Base-by-base conservation (phyloP, 345 rosid genomes). In the Abelmoschus esculentus region DNA sequence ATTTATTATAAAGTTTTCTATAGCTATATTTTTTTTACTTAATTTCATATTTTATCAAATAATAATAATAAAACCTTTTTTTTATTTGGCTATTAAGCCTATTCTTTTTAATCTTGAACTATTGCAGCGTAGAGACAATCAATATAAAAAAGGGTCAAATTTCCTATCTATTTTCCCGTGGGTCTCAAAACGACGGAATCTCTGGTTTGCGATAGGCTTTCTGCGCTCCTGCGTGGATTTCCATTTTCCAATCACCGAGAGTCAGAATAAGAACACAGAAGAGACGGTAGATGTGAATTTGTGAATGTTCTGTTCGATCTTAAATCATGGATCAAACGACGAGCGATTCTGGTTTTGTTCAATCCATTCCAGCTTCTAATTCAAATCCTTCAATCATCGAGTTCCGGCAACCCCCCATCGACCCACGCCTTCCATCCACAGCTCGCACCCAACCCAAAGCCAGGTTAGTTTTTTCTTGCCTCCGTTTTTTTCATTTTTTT, bases 401-500 rank as follows among this genome's bases (percentile, higher is more conserved):
- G 46, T 80, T 78, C 50, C 73, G 69, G 58, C 85, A 76, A 13
- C 77, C 74, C 3, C 61, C 69, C 38, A 73, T 71, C 26, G 79
- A 69, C 63, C 65, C 74, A 47, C 72, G 50, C 44, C 44, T 67
- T 68, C 19, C 75, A 12, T 2, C 76, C 44, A 29, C 34, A 32
- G 22, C 67, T 69, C 73, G 58, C 71, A 13, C 76, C 31, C 71
- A 66, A 53, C 74, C 78, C 15, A 67, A 47, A 50, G 38, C 74
- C 62, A 72, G 79, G 86, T 80, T 67, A 47, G 40, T 42, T 29
- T 6, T 22, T 29, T 4, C 17, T 40, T 4, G 5, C 2, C 22
- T 7, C 31, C 47, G 19, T 12, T 1, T 1, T 13, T n/a, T 5
- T 19, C 2, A 38, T n/a, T 14, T 47, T 61, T 61, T 61, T 61